Percentiles rank a stretch among this genome's conserved stretches.
Conservation (phyloP, 177 flowering plant species). For the Tripterygium wilfordii region DNA sequence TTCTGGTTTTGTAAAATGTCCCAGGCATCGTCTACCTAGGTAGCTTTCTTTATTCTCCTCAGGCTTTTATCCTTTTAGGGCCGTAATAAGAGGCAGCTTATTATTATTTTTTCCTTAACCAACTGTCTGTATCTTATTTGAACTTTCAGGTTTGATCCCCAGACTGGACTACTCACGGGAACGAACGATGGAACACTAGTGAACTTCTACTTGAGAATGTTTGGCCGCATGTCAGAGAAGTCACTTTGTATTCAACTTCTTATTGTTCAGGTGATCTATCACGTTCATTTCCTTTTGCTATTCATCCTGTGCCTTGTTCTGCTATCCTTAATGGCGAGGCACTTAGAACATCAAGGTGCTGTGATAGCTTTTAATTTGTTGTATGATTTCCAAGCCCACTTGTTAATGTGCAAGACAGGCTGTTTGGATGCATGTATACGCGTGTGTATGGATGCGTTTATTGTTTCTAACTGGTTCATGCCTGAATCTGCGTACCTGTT, state of each 20-base stretch:
- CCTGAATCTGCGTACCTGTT: no score
- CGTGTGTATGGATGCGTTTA: no score
- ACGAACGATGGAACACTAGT: constrained; percentile 93
- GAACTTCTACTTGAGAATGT: constrained; percentile 60
- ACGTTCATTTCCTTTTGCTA: background rate
- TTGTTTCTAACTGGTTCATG: no score
- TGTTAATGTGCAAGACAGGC: no score
- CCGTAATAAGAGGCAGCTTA: background rate
- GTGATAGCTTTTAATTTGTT: no score
- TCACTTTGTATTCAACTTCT: constrained; percentile 75
- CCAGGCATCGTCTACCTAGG: constrained; percentile 96
- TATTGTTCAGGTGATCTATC: constrained; percentile 63
- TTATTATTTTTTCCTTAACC: background rate
- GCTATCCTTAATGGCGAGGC: no score
- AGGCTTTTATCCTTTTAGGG: background rate
- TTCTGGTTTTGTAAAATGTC: constrained; percentile 67
- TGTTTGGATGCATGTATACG: no score
- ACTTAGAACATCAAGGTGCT: no score
- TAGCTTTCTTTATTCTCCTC: constrained; percentile 14
- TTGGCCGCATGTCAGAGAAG: constrained; percentile 73
- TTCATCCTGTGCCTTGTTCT: no score
- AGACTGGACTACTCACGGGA: constrained; percentile 82
- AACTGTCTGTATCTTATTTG: background rate
- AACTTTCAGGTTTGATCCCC: constrained; percentile 68
- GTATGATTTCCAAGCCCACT: no score